Conservation (phyloP, 768 basidiomycete species). For the Leccinellum albellum region DNA sequence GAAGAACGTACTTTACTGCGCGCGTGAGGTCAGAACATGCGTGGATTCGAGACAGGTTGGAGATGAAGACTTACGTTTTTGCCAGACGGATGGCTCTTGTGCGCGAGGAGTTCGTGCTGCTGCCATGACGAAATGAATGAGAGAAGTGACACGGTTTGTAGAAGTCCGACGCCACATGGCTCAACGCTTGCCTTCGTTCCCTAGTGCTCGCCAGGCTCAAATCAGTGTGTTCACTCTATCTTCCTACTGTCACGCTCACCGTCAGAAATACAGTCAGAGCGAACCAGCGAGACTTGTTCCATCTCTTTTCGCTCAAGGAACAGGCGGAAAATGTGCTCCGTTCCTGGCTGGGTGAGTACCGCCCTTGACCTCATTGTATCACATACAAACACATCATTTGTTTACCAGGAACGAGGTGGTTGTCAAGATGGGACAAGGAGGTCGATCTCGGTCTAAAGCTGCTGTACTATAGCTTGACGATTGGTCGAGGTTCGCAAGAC, state of each 20-base stretch:
- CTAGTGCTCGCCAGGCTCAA: constrained; percentile 78
- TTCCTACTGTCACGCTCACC: constrained; percentile 4
- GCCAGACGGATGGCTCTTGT: constrained; percentile 65
- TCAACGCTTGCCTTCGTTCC: constrained; percentile 48
- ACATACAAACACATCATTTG: constrained; percentile 5
- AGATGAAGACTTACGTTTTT: constrained; percentile 57
- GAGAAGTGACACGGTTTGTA: neutral
- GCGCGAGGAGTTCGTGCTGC: constrained; percentile 33
- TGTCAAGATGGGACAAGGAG: constrained; percentile 79
- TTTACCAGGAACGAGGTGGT: constrained; percentile 68
- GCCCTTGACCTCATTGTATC: neutral
- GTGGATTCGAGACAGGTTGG: neutral
- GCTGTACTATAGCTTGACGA: constrained; percentile 70
- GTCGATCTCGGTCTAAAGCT: constrained; percentile 66
- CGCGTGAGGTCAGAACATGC: constrained; percentile 10
- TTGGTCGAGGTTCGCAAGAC: constrained; percentile 57
- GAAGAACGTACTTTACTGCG: constrained; percentile 56
- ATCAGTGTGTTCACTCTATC: constrained; percentile 57
- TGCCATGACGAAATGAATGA: constrained; percentile 19
- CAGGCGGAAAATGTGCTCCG: constrained; percentile 72
- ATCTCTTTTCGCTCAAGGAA: constrained; percentile 69
- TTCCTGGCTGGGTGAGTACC: constrained; percentile 66
- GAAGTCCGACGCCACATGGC: constrained; percentile 13
- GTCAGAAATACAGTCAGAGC: constrained; percentile 59
- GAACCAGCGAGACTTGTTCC: constrained; percentile 78